phyloP scores from a whole-genome alignment of 2,329 filamentous ascomycete genomes.

The Claviceps sp. region DNA sequence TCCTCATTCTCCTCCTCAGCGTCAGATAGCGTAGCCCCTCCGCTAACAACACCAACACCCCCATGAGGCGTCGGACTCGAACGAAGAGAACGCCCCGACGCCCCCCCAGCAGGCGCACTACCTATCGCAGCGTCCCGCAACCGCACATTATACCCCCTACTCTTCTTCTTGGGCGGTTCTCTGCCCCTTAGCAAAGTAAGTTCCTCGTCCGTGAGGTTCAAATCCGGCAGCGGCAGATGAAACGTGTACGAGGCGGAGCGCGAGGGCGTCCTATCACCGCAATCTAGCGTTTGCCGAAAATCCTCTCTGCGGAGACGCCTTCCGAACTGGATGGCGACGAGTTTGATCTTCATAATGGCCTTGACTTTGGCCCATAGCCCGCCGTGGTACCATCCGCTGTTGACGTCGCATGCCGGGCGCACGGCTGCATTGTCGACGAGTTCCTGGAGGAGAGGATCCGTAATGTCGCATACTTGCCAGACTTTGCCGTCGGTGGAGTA shows the following conservation, averaged over 20 bases:
- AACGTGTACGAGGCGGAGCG: conserved; percentile 17
- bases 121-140: conserved; percentile 13
- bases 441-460: conserved; percentile 57
- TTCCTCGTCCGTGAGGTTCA: conserved; percentile 23
- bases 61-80: conserved; percentile 5
- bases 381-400: conserved; percentile 74
- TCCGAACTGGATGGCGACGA: conserved; percentile 50
- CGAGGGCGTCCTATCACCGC: conserved; percentile 21
- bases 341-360: conserved; percentile 77
- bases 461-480: conserved; percentile 90
- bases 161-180: conserved; percentile 23
- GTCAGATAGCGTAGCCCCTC: conserved; percentile 2
- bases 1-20: conserved; percentile 9
- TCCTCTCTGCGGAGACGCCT: conserved; percentile 31
- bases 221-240: conserved; percentile 21
- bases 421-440: conserved; percentile 53
- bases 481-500: conserved; percentile 73
- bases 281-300: conserved; percentile 21
- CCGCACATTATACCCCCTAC: conserved; percentile 22
- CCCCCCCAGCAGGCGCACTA: conserved; percentile 7
- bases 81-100: conserved; percentile 7
- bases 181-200: conserved; percentile 21
- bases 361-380: conserved; percentile 75
- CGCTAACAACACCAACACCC: conserved; percentile 5
- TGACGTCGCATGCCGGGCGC: conserved; percentile 43